A percentile compares a stretch with the other conserved stretches of the same genome.
These are phyloP conservation scores for Thelonectria olida DNA, from an alignment of 2,329 filamentous ascomycete genomes.

Conservation along the genomic window DNA sequence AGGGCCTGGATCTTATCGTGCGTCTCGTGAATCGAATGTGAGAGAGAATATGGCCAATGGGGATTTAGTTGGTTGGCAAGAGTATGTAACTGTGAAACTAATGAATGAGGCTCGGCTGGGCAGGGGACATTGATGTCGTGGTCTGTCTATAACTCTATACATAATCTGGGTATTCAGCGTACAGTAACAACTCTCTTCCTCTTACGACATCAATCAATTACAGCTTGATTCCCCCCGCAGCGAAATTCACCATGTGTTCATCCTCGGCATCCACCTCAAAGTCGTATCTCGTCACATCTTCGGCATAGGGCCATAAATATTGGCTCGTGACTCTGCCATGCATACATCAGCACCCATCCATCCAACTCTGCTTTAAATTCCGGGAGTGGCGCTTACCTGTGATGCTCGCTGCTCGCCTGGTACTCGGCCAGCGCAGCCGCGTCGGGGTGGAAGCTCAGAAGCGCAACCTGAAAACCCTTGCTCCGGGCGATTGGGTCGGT, in stretches of 20 bases:
- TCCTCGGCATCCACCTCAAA: conserved; percentile 59
- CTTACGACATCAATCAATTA: no score
- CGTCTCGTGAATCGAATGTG: background rate
- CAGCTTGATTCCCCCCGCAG: background rate
- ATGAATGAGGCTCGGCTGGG: no score
- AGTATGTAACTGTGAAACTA: no score
- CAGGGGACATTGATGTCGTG: no score
- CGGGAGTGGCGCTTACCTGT: conserved; percentile 54
- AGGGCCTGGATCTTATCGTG: background rate
- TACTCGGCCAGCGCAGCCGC: conserved; percentile 57
- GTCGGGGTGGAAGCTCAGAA: conserved; percentile 61
- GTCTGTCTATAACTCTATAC: background rate
- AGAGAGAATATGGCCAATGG: background rate
- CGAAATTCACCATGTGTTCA: conserved; percentile 39
- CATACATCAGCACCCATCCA: background rate
- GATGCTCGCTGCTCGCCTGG: conserved; percentile 62
- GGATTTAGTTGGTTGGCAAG: no score
- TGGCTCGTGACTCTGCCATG: conserved; percentile 57
- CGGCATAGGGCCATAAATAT: conserved; percentile 61
- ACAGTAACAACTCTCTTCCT: no score
- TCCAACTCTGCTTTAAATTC: background rate
- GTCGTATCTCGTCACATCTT: conserved; percentile 63
- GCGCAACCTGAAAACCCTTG: conserved; percentile 61
- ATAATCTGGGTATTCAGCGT: background rate
- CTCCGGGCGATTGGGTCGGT: conserved; percentile 61